Evolutionary conservation across 2,329 filamentous ascomycete species (phyloP).

Genomic region (Ascochyta clinopodiicola): DNA sequence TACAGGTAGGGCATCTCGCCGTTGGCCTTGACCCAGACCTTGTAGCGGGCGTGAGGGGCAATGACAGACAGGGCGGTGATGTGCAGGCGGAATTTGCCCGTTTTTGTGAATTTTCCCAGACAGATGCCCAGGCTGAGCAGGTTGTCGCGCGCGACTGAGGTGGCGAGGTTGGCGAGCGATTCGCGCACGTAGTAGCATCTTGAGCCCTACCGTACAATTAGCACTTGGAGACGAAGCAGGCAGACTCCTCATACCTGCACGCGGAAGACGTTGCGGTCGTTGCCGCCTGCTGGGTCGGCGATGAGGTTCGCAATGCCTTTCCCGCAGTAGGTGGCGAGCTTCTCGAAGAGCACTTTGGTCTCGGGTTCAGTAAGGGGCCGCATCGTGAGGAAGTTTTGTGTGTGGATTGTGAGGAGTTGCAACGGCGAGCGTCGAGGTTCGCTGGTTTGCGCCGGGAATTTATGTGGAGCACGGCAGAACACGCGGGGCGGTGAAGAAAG

Average conservation of each 20-base stretch:
- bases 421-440: not conserved
- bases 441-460: constrained; percentile 20
- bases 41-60: constrained; percentile 89
- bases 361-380: constrained; percentile 80
- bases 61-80: constrained; percentile 91
- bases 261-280: constrained; percentile 57
- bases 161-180: constrained; percentile 89
- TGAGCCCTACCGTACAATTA: constrained; percentile 63
- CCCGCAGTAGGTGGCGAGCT: constrained; percentile 93
- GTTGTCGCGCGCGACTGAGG: constrained; percentile 79
- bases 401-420: constrained; percentile 9
- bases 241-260: constrained; percentile 48
- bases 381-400: constrained; percentile 59
- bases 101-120: constrained; percentile 94
- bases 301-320: constrained; percentile 81
- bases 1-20: constrained; percentile 98
- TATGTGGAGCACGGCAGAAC: constrained; percentile 27
- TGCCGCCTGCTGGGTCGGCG: constrained; percentile 37
- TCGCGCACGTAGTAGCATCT: constrained; percentile 93
- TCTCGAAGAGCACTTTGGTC: constrained; percentile 83
- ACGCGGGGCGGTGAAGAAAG: constrained; percentile 14
- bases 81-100: constrained; percentile 92
- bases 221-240: not conserved
- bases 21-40: constrained; percentile 96
- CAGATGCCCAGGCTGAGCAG: constrained; percentile 89